Conservation (phyloP, 495 filamentous ascomycete species). For the Astrothelium macrocarpum region DNA sequence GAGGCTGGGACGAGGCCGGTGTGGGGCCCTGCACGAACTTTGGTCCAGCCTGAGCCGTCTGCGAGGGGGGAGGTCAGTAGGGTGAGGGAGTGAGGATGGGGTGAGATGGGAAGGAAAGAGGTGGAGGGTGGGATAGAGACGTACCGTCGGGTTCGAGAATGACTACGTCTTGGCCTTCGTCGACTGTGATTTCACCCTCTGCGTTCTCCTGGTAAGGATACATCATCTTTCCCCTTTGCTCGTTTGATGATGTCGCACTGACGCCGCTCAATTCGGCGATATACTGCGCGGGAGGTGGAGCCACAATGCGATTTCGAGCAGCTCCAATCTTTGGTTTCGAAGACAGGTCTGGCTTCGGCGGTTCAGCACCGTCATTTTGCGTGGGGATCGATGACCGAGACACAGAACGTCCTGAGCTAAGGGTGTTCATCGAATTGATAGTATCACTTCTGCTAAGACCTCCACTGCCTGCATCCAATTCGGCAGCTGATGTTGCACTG, state of each 20-base stretch:
- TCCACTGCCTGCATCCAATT: conserved; percentile 24
- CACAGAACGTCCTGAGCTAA: conserved; percentile 75
- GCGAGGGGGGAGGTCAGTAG: conserved; percentile 8
- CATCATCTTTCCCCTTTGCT: conserved; percentile 76
- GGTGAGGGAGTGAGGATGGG: background rate
- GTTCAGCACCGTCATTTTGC: conserved; percentile 36
- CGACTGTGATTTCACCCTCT: conserved; percentile 69
- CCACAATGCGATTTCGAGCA: conserved; percentile 59
- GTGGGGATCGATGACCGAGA: conserved; percentile 40
- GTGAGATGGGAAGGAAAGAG: background rate
- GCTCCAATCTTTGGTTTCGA: conserved; percentile 1
- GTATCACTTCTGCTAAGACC: conserved; percentile 73
- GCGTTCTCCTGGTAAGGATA: conserved; percentile 73
- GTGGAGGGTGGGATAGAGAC: conserved; percentile 20
- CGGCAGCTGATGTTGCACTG: conserved; percentile 29
- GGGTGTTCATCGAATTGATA: conserved; percentile 60
- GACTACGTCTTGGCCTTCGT: conserved; percentile 63
- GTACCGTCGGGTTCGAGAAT: conserved; percentile 86
- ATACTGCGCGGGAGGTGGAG: conserved; percentile 78
- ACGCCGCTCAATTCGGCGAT: conserved; percentile 42
- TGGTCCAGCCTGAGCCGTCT: conserved; percentile 91
- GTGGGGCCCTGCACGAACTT: conserved; percentile 55
- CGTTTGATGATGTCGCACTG: conserved; percentile 29
- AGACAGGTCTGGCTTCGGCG: conserved; percentile 16
- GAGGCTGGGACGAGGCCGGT: conserved; percentile 80